These are phyloP conservation scores for Fusarium dimerum DNA, from an alignment of 2,329 filamentous ascomycete genomes.

Conservation along the genomic window DNA sequence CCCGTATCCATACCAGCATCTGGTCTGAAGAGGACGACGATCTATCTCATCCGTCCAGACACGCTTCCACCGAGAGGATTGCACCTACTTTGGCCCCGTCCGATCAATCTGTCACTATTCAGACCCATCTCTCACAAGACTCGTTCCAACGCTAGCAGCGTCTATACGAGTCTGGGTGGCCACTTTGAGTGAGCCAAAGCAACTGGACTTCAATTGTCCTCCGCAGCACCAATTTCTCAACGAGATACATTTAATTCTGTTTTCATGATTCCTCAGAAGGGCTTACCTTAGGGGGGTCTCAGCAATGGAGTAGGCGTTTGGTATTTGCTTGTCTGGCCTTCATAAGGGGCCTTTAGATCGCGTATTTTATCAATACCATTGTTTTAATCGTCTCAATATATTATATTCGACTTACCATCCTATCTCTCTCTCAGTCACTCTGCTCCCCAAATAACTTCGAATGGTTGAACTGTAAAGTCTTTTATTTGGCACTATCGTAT, in stretches of 20 bases:
- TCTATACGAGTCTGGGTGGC: constrained; percentile 15
- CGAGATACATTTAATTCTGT: background rate
- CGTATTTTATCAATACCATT: too few relatives aligned
- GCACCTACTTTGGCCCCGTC: constrained; percentile 9
- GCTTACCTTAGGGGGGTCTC: constrained; percentile 1
- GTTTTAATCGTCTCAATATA: too few relatives aligned
- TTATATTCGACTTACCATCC: too few relatives aligned
- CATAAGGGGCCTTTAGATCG: too few relatives aligned
- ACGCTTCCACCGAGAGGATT: constrained; percentile 6
- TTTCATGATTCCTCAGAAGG: constrained; percentile 1
- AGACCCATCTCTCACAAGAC: constrained; percentile 29
- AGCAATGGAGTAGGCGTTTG: background rate
- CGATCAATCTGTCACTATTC: constrained; percentile 22
- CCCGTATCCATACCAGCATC: constrained; percentile 27
- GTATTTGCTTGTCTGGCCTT: too few relatives aligned
- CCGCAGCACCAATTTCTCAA: too few relatives aligned
- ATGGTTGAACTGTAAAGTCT: too few relatives aligned
- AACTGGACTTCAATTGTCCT: background rate
- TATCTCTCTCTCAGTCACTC: too few relatives aligned
- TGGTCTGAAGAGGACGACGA: constrained; percentile 29
- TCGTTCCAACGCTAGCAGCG: constrained; percentile 24
- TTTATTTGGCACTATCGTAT: too few relatives aligned
- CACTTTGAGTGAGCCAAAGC: constrained; percentile 1
- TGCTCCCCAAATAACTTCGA: too few relatives aligned
- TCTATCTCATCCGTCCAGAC: background rate